Conservation (phyloP, 345 rosid species). For the Populus pruinosa region DNA sequence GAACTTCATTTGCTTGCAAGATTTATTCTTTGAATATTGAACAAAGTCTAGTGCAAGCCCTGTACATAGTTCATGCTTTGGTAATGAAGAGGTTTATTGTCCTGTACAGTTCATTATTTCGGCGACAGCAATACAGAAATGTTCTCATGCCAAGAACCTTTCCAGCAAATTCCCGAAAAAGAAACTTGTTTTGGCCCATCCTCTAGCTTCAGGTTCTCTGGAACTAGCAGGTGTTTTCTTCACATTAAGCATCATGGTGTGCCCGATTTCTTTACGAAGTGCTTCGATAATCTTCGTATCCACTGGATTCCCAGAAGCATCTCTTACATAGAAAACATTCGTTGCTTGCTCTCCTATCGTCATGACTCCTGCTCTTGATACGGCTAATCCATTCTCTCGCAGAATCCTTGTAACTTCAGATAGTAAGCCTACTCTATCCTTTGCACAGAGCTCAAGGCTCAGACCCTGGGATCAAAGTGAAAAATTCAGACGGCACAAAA, state of each 20-base stretch:
- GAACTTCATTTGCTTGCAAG: slow-evolving; percentile 1
- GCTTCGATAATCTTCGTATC: slow-evolving; percentile 74
- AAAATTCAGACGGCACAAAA: not conserved
- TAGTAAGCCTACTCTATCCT: slow-evolving; percentile 78
- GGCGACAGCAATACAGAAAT: slow-evolving; percentile 9
- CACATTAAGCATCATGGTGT: slow-evolving; percentile 71
- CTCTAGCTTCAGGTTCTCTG: slow-evolving; percentile 47
- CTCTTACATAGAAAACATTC: slow-evolving; percentile 81
- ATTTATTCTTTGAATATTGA: not conserved
- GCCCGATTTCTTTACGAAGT: slow-evolving; percentile 77
- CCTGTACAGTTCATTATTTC: slow-evolving; percentile 12
- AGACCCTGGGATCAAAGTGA: slow-evolving; percentile 49
- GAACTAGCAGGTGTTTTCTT: slow-evolving; percentile 55
- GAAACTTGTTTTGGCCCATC: slow-evolving; percentile 80
- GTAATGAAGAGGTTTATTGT: slow-evolving; percentile 17
- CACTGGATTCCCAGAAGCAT: slow-evolving; percentile 83
- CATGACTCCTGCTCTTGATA: slow-evolving; percentile 79
- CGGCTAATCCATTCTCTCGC: slow-evolving; percentile 78
- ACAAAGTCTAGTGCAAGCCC: not conserved
- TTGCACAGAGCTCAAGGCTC: slow-evolving; percentile 80
- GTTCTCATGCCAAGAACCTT: slow-evolving; percentile 63
- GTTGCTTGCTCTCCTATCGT: slow-evolving; percentile 82
- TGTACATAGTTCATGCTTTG: not conserved
- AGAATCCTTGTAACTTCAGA: slow-evolving; percentile 86
- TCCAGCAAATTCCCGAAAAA: slow-evolving; percentile 84